Conservation (phyloP, 2,329 filamentous ascomycete species). For the Alternaria alternata region DNA sequence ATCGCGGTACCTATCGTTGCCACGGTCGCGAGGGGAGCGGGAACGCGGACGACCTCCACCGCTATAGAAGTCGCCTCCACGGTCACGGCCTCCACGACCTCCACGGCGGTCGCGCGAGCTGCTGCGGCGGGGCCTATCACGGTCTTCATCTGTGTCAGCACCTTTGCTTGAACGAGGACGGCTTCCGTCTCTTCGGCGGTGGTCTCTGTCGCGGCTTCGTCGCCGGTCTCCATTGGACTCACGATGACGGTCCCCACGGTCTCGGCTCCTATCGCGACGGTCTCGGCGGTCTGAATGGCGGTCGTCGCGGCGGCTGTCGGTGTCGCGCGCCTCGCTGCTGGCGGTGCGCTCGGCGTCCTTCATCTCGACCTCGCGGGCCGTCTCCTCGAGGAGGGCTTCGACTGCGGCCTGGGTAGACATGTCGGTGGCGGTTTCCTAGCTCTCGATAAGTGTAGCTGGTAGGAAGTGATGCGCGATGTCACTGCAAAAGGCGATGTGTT, state of each 20-base stretch:
- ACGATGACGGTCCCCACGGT: slow-evolving; percentile 39
- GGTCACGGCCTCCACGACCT: slow-evolving; percentile 33
- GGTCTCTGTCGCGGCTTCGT: slow-evolving; percentile 44
- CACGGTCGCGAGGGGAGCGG: slow-evolving; percentile 51
- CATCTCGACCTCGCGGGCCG: slow-evolving; percentile 33
- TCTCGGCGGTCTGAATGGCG: slow-evolving; percentile 32
- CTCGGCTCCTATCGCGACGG: slow-evolving; percentile 41
- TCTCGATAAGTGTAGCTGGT: slow-evolving; percentile 35
- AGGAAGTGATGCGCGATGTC: slow-evolving; percentile 32
- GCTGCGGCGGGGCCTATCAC: slow-evolving; percentile 44
- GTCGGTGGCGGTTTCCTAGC: slow-evolving; percentile 26
- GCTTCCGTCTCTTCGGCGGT: slow-evolving; percentile 42
- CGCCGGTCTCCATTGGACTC: slow-evolving; percentile 43
- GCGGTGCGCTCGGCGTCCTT: slow-evolving; percentile 24
- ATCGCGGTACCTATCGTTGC: slow-evolving; percentile 56
- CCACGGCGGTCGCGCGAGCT: slow-evolving; percentile 41
- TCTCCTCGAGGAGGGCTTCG: slow-evolving; percentile 84
- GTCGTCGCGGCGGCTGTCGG: slow-evolving; percentile 37
- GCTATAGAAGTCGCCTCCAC: slow-evolving; percentile 52
- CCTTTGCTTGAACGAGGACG: slow-evolving; percentile 43
- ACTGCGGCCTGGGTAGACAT: slow-evolving; percentile 70
- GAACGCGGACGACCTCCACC: slow-evolving; percentile 48
- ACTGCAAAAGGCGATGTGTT: slow-evolving; percentile 31
- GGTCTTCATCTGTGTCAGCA: slow-evolving; percentile 50
- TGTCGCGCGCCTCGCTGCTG: slow-evolving; percentile 41